Evolutionary conservation across 148 eudicot genomes (phyloP).

Genomic region (Drosera capensis): DNA sequence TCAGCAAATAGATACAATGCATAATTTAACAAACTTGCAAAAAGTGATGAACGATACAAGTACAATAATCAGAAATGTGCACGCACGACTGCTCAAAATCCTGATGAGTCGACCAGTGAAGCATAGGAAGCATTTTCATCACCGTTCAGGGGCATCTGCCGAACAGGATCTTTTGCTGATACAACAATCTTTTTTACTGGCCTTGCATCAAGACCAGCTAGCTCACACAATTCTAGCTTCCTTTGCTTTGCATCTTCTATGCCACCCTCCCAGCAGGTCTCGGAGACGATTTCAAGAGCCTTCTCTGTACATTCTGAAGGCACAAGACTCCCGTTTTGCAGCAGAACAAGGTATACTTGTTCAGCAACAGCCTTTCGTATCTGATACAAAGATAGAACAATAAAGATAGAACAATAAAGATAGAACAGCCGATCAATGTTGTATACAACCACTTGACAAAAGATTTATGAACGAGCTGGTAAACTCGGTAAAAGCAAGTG

Average conservation of each 20-base stretch:
- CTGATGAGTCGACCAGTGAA: conserved; percentile 73
- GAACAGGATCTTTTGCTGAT: conserved; percentile 20
- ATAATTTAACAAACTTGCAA: too few species aligned
- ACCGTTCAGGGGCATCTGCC: conserved; percentile 9
- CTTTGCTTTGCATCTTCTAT: conserved; percentile 50
- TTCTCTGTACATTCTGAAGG: conserved; percentile 47
- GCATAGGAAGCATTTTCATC: conserved; percentile 89
- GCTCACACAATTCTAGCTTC: conserved; percentile 33
- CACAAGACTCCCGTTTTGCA: conserved; percentile 51
- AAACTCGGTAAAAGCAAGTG: neutral
- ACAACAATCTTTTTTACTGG: conserved; percentile 16
- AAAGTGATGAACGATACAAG: neutral
- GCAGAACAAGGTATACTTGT: conserved; percentile 79
- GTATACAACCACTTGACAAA: too few species aligned
- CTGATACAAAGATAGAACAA: conserved; percentile 31
- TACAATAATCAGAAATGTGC: too few species aligned
- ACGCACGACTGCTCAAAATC: conserved; percentile 28
- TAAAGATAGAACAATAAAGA: too few species aligned
- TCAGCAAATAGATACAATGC: too few species aligned
- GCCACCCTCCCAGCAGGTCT: conserved; percentile 91
- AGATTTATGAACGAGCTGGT: too few species aligned
- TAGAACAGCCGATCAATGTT: too few species aligned
- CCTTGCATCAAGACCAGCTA: conserved; percentile 42
- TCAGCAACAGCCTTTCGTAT: conserved; percentile 82
- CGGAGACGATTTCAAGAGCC: conserved; percentile 69